Base-by-base conservation (phyloP, 345 rosid genomes). In the Kernera saxatilis region DNA sequence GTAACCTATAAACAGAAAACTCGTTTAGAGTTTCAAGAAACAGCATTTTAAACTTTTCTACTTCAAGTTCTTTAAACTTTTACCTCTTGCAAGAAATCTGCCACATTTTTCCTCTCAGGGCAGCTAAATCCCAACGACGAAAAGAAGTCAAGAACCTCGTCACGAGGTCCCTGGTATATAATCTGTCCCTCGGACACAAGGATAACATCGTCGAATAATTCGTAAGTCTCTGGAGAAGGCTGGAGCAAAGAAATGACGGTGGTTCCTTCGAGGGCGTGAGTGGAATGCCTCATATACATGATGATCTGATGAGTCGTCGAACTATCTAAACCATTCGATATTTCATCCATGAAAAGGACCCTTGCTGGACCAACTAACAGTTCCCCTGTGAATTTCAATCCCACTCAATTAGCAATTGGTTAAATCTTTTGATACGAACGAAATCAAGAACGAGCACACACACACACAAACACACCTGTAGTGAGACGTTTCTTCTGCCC, bases 401-500 rank as follows among this genome's bases (percentile, higher is more conserved):
- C n/a, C 43, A 49, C 54, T 32, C 60, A 52, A 21, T 82, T 67
- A 72, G 67, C 25, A 64, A 17, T 41, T 66, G 7, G 8, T 23
- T 8, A 14, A 18, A 25, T 36, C 60, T 61, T 58, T 29, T 56
- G 0, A 43, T 4, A 6, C 15, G 25, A 64, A 33, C 35, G 45
- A 25, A 12, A 55, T 27, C 13, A 49, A 39, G 26, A 74, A 67
- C 27, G 37, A 40, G 52, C 3, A 51, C 56, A 29, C 33, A 37
- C 48, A 32, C 33, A 90, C 97, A 54, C 62, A n/a, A n/a, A 39
- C 57, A 33, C 27, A 93, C 98, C 98, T 83, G 99, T 91, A 43
- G 99, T 89, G 12, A 94, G 97, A 51, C 97, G 86, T 84, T 89
- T 94, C 88, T 91, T 94, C 81, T 94, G 99, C 3, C 99, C 99